Evolutionary conservation across 768 basidiomycete genomes (phyloP), one percentile per base, ranked within the genome.

Genomic region (Lactarius indigo): DNA sequence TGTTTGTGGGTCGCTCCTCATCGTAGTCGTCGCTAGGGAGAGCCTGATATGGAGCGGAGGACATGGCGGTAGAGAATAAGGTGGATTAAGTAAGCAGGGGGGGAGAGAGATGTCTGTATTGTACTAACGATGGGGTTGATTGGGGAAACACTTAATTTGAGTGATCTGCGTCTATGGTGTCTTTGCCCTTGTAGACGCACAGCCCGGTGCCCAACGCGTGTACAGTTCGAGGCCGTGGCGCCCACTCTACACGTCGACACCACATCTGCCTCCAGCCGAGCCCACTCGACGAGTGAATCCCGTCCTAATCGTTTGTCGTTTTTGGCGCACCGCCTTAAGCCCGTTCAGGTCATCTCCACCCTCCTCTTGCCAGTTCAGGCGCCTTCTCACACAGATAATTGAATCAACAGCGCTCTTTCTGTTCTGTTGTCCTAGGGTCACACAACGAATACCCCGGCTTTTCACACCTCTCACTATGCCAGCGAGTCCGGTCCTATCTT

Each of bases 11-110:
- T 10, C 1, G 26, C 52, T 65, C 64, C 15, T 64, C 61, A 0
- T 65, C 64, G 56, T 54, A 30, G 42, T 69, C 67, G 7, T 70
- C 68, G 59, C 28, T 69, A 10, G 68, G 65, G 44, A 69, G 68
- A 23, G 61, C n/a, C n/a, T 71, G 55, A 31, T 69, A 69, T 7
- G 18, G 35, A 10, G 65, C 57, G 20, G 62, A 66, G 30, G 68
- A 66, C 70, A 71, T 71, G 62, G 57, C 28, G 56, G 58, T 57
- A 37, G 33, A 17, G 12, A 28, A 15, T 30, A 50, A 61, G n/a
- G 57, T 47, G 5, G 26, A 39, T 68, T 64, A 65, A 30, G 54
- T 65, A 66, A 68, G 59, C 63, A 4, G n/a, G 17, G 33, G 8
- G 6, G 26, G 5, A 17, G 7, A 2, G 13, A 2, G 50, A 31